A percentile compares a stretch with the other conserved stretches of the same genome.
Evolutionary conservation across 2,329 filamentous ascomycete species (phyloP).

Genomic region (Colletotrichum tropicicola): DNA sequence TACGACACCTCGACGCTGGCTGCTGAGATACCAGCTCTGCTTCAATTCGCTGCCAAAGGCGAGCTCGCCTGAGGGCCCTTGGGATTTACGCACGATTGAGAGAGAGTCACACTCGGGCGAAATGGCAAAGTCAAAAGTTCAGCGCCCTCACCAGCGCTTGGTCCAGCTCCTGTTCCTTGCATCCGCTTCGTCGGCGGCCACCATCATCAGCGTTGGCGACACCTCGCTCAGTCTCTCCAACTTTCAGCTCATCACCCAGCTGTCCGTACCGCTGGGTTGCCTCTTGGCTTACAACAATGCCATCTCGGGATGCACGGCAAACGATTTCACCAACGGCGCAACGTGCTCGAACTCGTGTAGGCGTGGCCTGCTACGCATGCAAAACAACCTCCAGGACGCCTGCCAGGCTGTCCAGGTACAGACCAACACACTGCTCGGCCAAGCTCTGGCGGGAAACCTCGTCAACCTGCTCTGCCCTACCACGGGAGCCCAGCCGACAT

Average conservation of each 20-base stretch:
- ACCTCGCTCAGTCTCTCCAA: slow-evolving; percentile 41
- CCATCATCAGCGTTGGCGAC: slow-evolving; percentile 13
- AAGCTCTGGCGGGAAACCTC: slow-evolving; percentile 46
- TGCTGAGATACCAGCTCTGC: background rate
- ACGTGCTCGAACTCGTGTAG: slow-evolving; percentile 49
- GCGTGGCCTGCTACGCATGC: slow-evolving; percentile 36
- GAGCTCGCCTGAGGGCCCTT: background rate
- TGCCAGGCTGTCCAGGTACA: slow-evolving; percentile 37
- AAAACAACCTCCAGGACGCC: slow-evolving; percentile 39
- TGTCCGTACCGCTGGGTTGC: slow-evolving; percentile 47
- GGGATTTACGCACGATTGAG: background rate
- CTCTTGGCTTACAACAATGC: slow-evolving; percentile 51
- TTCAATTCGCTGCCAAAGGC: background rate
- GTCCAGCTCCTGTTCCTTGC: slow-evolving; percentile 14
- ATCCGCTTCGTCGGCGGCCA: slow-evolving; percentile 10
- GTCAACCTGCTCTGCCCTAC: slow-evolving; percentile 44
- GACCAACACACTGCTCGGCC: slow-evolving; percentile 44
- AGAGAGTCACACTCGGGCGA: background rate
- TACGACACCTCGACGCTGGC: background rate
- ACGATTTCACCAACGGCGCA: slow-evolving; percentile 45
- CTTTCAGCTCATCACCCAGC: slow-evolving; percentile 50
- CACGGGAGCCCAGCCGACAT: background rate
- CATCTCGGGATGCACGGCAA: slow-evolving; percentile 45
- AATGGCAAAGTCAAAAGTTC: slow-evolving; percentile 14
- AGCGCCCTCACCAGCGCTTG: background rate